Conservation (phyloP, 2,329 filamentous ascomycete genomes). For the Chrysosphaeria jannelii region DNA sequence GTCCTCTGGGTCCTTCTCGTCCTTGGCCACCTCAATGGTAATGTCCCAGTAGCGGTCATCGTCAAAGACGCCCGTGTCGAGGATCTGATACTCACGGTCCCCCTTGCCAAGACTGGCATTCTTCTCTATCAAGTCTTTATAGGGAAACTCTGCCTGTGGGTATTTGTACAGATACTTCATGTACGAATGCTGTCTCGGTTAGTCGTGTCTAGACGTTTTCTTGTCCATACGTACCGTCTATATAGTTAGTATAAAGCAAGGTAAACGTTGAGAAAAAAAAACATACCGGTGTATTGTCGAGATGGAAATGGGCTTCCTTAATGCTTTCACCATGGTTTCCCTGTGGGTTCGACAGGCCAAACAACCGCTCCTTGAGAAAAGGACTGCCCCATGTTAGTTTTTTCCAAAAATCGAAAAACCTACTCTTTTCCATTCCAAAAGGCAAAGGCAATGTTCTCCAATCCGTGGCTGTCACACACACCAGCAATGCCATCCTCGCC, state of each 20-base stretch:
- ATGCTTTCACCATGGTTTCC: conserved; percentile 92
- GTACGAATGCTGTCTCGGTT: conserved; percentile 49
- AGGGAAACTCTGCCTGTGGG: conserved; percentile 72
- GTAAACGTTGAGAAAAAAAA: conserved; percentile 3
- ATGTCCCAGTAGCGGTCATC: conserved; percentile 92
- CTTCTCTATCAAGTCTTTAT: conserved; percentile 60
- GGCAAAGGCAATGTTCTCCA: conserved; percentile 77
- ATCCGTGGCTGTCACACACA: conserved; percentile 67
- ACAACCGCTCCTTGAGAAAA: conserved; percentile 81
- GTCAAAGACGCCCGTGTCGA: conserved; percentile 68
- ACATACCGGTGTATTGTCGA: conserved; percentile 63
- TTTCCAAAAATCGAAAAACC: conserved; percentile 4
- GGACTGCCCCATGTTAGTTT: conserved; percentile 27
- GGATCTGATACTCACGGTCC: conserved; percentile 72
- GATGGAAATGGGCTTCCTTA: conserved; percentile 88
- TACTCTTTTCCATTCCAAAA: conserved; percentile 98
- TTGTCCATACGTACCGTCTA: conserved; percentile 16
- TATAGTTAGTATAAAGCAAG: conserved; percentile 6
- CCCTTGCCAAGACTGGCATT: conserved; percentile 47
- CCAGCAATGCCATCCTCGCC: conserved; percentile 92
- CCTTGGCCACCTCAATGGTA: conserved; percentile 86
- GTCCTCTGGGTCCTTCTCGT: conserved; percentile 72
- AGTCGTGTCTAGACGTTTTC: conserved; percentile 1
- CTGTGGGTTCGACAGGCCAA: conserved; percentile 83
- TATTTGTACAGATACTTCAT: conserved; percentile 99